Evolutionary conservation across 2,329 filamentous ascomycete genomes (phyloP).

Genomic region (Ophiostoma sp.): DNA sequence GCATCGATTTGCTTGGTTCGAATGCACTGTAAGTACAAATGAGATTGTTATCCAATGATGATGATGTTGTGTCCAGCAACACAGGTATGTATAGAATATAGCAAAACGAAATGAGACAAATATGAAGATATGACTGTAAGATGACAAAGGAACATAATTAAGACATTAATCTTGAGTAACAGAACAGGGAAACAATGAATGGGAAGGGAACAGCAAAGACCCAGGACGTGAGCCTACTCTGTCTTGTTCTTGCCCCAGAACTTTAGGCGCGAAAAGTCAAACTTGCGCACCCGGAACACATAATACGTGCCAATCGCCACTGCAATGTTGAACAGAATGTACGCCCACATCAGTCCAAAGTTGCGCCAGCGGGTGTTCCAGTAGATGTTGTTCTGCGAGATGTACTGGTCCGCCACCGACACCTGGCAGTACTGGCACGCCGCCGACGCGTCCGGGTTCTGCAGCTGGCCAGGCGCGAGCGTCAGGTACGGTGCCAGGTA

Average conservation of each 20-base stretch:
- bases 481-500: conserved; percentile 57
- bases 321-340: conserved; percentile 65
- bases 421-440: conserved; percentile 64
- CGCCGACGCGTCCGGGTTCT: conserved; percentile 51
- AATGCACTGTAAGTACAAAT: background rate
- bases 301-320: conserved; percentile 22
- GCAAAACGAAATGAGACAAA: background rate
- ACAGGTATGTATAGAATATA: background rate
- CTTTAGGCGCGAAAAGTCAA: conserved; percentile 11
- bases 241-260: conserved; percentile 18
- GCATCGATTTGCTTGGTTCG: too few relatives aligned
- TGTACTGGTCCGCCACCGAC: conserved; percentile 55
- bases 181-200: background rate
- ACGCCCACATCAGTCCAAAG: conserved; percentile 64
- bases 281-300: conserved; percentile 21
- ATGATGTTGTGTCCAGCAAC: background rate
- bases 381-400: conserved; percentile 42
- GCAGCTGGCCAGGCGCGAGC: conserved; percentile 50
- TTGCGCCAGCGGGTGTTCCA: conserved; percentile 60
- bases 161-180: background rate
- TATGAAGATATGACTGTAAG: background rate
- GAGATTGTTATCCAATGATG: background rate
- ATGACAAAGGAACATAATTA: conserved; percentile 5
- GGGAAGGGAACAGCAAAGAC: background rate
- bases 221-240: background rate